Percentiles rank a stretch among this genome's conserved stretches.
Evolutionary conservation across 2,329 filamentous ascomycete genomes (phyloP).

Genomic region (Talaromyces amestolkiae): DNA sequence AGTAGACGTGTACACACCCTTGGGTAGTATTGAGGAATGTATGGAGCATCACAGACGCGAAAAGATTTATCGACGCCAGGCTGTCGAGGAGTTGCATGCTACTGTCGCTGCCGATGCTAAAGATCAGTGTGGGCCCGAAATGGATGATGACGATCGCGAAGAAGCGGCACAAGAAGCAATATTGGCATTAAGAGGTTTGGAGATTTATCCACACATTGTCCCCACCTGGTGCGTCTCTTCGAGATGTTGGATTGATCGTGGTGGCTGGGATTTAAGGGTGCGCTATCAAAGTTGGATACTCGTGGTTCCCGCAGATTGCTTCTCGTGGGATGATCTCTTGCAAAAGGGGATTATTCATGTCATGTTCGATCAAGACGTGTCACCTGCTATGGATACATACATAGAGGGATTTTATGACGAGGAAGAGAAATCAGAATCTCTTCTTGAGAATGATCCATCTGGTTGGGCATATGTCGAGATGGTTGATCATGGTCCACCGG

Average conservation of each 20-base stretch:
- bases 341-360: slow-evolving; percentile 18
- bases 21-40: slow-evolving; percentile 20
- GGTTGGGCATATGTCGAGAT: slow-evolving; percentile 14
- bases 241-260: not conserved
- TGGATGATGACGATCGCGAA: slow-evolving; percentile 8
- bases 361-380: slow-evolving; percentile 20
- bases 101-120: not conserved
- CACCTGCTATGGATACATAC: slow-evolving; percentile 17
- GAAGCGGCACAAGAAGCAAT: slow-evolving; percentile 14
- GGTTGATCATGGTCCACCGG: slow-evolving; percentile 8
- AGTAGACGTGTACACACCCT: slow-evolving; percentile 20
- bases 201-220: slow-evolving; percentile 5
- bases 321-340: slow-evolving; percentile 18
- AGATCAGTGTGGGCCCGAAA: not conserved
- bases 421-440: slow-evolving; percentile 16
- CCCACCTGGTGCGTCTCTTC: slow-evolving; percentile 7
- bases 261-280: not conserved
- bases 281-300: slow-evolving; percentile 15
- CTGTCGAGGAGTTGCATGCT: slow-evolving; percentile 12
- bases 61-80: slow-evolving; percentile 13
- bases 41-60: slow-evolving; percentile 21
- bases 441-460: not conserved
- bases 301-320: slow-evolving; percentile 7
- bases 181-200: slow-evolving; percentile 6
- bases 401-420: not conserved